These are phyloP conservation scores for Theobroma cacao DNA, from an alignment of 345 rosid species.

Conservation along the genomic window DNA sequence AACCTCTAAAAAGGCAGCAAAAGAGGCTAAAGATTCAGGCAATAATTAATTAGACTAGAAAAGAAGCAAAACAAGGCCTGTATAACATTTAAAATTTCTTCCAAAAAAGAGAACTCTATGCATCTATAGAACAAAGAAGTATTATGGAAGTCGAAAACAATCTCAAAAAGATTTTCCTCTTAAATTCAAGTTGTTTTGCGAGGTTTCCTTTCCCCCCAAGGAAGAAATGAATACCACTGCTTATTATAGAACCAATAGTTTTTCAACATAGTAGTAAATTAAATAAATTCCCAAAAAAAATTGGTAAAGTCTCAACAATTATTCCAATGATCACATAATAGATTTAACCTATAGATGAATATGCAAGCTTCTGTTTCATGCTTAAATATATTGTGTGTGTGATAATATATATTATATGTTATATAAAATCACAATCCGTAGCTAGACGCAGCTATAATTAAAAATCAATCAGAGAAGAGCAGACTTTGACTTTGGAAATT, in stretches of 20 bases:
- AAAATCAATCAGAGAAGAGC: background rate
- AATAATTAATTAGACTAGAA: background rate
- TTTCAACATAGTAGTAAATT: background rate
- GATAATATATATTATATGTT: no score
- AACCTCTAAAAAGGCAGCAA: background rate
- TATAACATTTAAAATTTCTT: background rate
- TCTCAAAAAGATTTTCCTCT: background rate
- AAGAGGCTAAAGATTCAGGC: background rate
- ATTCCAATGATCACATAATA: background rate
- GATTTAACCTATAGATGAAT: background rate
- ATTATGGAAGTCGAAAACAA: background rate
- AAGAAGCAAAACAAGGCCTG: background rate
- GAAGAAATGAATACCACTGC: background rate
- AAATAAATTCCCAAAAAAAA: background rate
- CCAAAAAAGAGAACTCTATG: background rate
- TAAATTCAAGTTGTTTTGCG: background rate
- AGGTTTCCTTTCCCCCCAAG: background rate
- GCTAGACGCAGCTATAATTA: background rate
- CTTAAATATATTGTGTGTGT: no score
- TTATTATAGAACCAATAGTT: background rate
- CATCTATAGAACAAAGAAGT: background rate
- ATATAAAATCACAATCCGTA: background rate
- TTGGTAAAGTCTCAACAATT: background rate
- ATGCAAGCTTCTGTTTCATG: background rate
- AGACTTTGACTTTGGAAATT: background rate